Percentiles rank a stretch among this genome's conserved stretches.
Evolutionary conservation across 176 grass and related monocot genomes (phyloP).

Genomic region (Carex pumila): DNA sequence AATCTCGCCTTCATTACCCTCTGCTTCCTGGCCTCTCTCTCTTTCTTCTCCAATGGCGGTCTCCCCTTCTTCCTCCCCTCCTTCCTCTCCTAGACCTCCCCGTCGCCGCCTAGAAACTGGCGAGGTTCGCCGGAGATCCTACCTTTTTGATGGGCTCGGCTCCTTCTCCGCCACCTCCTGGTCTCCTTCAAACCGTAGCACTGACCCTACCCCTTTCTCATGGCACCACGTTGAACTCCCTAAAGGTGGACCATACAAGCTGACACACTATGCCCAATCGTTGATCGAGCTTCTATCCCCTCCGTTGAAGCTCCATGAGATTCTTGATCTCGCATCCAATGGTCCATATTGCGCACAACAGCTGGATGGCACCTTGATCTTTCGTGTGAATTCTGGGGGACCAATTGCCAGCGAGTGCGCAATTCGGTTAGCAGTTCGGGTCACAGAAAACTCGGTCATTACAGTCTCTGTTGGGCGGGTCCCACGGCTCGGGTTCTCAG

Average conservation of each 20-base stretch:
- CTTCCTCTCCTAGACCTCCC: neutral
- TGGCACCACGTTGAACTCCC: slow-evolving; percentile 93
- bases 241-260: slow-evolving; percentile 31
- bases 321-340: slow-evolving; percentile 65
- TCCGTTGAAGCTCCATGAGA: slow-evolving; percentile 86
- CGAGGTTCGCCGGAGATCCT: slow-evolving; percentile 46
- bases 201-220: slow-evolving; percentile 25
- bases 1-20: neutral
- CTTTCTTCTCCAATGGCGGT: slow-evolving; percentile 11
- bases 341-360: slow-evolving; percentile 63
- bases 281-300: slow-evolving; percentile 79
- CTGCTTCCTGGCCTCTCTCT: neutral
- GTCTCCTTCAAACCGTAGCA: neutral
- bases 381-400: slow-evolving; percentile 69
- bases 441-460: slow-evolving; percentile 62
- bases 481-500: slow-evolving; percentile 61
- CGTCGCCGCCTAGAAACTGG: slow-evolving; percentile 30
- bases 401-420: slow-evolving; percentile 53
- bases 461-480: slow-evolving; percentile 79
- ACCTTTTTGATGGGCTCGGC: slow-evolving; percentile 54
- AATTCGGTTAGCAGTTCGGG: slow-evolving; percentile 65
- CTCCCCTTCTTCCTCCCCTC: slow-evolving; percentile 6
- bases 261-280: slow-evolving; percentile 64
- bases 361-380: slow-evolving; percentile 41
- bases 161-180: slow-evolving; percentile 22